Conservation (phyloP, 768 basidiomycete species). For the Pisolithus orientalis region DNA sequence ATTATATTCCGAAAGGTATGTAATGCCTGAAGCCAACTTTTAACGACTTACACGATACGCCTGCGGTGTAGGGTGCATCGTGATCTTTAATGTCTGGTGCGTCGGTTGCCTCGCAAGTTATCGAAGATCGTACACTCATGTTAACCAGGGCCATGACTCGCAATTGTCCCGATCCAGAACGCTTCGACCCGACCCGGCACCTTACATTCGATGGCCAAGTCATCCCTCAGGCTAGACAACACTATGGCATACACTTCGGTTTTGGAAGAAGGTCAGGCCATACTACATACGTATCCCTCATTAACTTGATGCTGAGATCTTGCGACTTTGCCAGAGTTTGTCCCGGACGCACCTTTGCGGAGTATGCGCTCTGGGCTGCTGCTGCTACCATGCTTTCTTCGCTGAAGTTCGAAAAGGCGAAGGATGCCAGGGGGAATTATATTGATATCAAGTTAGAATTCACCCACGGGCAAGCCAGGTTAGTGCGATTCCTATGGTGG, state of each 20-base stretch:
- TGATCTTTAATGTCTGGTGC: not conserved
- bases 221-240: not conserved
- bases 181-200: not conserved
- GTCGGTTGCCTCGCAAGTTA: too few species aligned
- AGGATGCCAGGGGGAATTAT: not conserved
- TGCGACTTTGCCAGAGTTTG: not conserved
- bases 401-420: slow-evolving; percentile 1
- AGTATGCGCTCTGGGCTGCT: not conserved
- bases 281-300: not conserved
- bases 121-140: too few species aligned
- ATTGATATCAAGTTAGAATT: not conserved
- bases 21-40: not conserved
- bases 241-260: not conserved
- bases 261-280: slow-evolving; percentile 1
- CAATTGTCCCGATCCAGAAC: not conserved
- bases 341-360: not conserved
- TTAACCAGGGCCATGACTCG: not conserved
- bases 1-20: slow-evolving; percentile 16
- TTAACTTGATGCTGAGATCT: not conserved
- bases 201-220: not conserved
- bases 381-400: not conserved
- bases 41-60: not conserved
- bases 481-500: not conserved
- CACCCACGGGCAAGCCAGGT: not conserved
- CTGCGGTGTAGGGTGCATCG: not conserved